Evolutionary conservation across 208 protist genomes (phyloP), one percentile per base, ranked within the genome.

Genomic region (Crithidia mellificae): DNA sequence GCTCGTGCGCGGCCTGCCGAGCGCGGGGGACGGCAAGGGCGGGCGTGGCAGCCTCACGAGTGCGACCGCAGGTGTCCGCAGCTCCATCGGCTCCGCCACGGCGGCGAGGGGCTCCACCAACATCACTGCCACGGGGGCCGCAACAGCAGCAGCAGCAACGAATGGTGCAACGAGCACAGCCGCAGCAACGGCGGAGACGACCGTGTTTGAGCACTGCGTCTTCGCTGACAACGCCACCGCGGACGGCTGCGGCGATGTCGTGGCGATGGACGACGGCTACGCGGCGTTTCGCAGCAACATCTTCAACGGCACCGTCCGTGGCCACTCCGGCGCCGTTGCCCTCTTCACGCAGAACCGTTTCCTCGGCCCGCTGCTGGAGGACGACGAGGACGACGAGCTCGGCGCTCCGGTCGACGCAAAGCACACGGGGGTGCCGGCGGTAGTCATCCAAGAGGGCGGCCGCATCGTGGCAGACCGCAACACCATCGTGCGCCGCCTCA

Each of bases 291-390:
- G 72, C 24, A 58, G 76, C n/a, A 90, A 82, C 69, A 55, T 87
- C n/a, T 90, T 93, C 30, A 62, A 63, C 24, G 91, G 88, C 47
- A 90, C 80, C 32, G 72, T 92, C n/a, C 79, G 92, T 38, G 86
- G 78, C 14, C 74, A 71, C n/a, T 63, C 49, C 19, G 70, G 79
- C 22, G 81, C 85, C 6, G 44, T 65, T 2, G 70, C 74, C 5
- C 51, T 77, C 24, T 91, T 96, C 71, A 47, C 69, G 38, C 61
- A 78, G 38, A 93, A 92, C 73, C 74, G 55, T 19, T 91, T 95
- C 43, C 46, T 75, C 27, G 32, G 55, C 11, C 36, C 54, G 6
- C 32, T 50, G 4, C 30, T 47, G 8, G 50, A 24, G 8, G 50
- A 32, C 25, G 47, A 54, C 58, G n/a, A 4, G 27, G 53, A 24